These are phyloP conservation scores for Candida pseudoviswanathii DNA, from an alignment of 1,139 yeast genomes.

Conservation along the genomic window DNA sequence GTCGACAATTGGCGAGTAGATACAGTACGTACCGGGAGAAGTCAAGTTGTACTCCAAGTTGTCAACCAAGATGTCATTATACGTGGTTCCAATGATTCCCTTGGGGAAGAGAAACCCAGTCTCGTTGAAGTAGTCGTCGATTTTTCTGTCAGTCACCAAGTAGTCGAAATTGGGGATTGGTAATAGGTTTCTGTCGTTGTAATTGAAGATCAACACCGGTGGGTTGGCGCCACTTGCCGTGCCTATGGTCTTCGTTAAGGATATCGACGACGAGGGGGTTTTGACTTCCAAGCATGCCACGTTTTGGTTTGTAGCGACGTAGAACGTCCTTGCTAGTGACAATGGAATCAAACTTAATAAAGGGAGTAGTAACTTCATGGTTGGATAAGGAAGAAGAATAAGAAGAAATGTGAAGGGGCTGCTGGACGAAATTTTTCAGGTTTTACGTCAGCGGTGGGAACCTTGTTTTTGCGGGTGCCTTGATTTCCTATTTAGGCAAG, in stretches of 20 bases:
- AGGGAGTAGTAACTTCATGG: background rate
- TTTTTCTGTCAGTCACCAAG: constrained; percentile 10
- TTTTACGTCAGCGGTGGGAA: no score
- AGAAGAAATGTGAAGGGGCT: background rate
- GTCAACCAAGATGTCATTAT: constrained; percentile 5
- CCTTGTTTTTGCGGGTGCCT: background rate
- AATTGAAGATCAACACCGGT: constrained; percentile 3
- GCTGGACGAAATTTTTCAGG: background rate
- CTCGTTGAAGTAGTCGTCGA: constrained; percentile 13
- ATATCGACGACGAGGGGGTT: background rate
- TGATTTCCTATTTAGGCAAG: background rate
- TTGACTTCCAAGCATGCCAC: constrained; percentile 7
- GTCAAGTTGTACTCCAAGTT: constrained; percentile 1
- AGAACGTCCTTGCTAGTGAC: constrained; percentile 4
- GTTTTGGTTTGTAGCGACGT: constrained; percentile 6
- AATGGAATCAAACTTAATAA: constrained; percentile 1
- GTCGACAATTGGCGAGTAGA: constrained; percentile 10
- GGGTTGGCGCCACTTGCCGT: constrained; percentile 6
- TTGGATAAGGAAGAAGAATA: background rate
- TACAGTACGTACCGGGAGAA: constrained; percentile 9
- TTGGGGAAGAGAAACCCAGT: constrained; percentile 8
- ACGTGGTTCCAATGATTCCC: constrained; percentile 1
- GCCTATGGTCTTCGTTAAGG: constrained; percentile 3
- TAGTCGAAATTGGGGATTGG: constrained; percentile 15
- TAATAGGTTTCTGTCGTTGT: constrained; percentile 1